These are phyloP conservation scores for Stemphylium vesicarium DNA, from an alignment of 2,329 filamentous ascomycete species.

Conservation along the genomic window DNA sequence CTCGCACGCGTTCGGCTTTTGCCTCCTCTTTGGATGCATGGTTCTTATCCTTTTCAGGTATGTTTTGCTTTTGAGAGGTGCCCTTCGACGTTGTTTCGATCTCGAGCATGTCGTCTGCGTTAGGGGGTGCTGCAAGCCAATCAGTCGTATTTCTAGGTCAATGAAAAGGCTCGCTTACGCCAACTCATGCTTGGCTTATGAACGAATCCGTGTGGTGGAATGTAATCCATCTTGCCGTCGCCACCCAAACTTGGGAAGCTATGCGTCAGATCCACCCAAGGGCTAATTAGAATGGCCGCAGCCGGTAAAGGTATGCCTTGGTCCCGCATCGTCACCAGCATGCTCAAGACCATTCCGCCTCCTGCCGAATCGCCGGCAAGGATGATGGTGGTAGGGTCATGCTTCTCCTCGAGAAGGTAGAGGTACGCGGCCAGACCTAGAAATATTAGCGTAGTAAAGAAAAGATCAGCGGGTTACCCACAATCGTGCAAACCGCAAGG, in stretches of 20 bases:
- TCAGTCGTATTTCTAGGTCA: slow-evolving; percentile 3
- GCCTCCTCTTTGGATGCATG: slow-evolving; percentile 45
- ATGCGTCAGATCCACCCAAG: slow-evolving; percentile 95
- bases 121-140: slow-evolving; percentile 68
- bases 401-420: slow-evolving; percentile 72
- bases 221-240: slow-evolving; percentile 80
- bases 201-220: slow-evolving; percentile 85
- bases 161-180: slow-evolving; percentile 54
- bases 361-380: slow-evolving; percentile 93
- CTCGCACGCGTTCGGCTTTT: slow-evolving; percentile 42
- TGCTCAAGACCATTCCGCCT: slow-evolving; percentile 82
- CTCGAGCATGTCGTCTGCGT: slow-evolving; percentile 71
- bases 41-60: slow-evolving; percentile 27
- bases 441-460: slow-evolving; percentile 6
- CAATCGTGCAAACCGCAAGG: slow-evolving; percentile 92
- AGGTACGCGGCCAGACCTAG: slow-evolving; percentile 77
- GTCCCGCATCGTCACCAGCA: slow-evolving; percentile 83
- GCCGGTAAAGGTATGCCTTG: slow-evolving; percentile 84
- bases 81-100: slow-evolving; percentile 43
- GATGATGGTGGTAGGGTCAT: slow-evolving; percentile 82
- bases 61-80: slow-evolving; percentile 7
- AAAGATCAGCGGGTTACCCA: slow-evolving; percentile 5
- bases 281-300: slow-evolving; percentile 87
- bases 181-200: slow-evolving; percentile 89
- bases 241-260: slow-evolving; percentile 89